Evolutionary conservation across 1,284 basidiomycete species (phyloP), one percentile per base, ranked within the genome.

Genomic region (Schizophyllum amplum): DNA sequence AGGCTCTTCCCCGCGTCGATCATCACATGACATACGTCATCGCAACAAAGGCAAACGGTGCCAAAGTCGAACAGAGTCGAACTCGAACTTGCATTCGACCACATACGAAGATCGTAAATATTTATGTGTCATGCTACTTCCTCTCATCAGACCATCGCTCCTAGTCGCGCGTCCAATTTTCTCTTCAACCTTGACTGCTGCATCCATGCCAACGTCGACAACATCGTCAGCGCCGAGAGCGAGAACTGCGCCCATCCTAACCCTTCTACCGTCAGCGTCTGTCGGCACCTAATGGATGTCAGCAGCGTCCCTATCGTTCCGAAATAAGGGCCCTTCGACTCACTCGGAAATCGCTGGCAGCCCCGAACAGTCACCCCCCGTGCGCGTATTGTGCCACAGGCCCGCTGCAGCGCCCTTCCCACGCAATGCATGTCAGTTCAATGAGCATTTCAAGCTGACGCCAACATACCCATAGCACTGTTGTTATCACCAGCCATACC

Each of bases 201-300:
- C 62, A 86, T 70, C 86, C 87, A 90, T 60, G 82, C 62, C 60
- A 82, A 76, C 13, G 87, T 86, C 26, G 76, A 73, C 5, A 77
- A 54, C 52, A 87, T 67, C 9, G 84, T 82, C 57, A 84, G 55
- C n/a, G 76, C 60, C 61, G 82, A 85, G n/a, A 90, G 67, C n/a
- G 75, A 77, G 60, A 88, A 83, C 61, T 87, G 84, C 53, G 83
- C 80, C 87, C 87, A 90, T 5, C 86, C 86, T 23, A 90, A 66
- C 1, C 83, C 83, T 68, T 86, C 84, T 13, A 87, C 82, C 6
- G 86, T 86, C 59, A 89, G 70, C 2, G 79, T 79, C 67, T 89
- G 82, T 61, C 84, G 76, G 68, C 87, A 90, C 62, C 83, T 86
- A 64, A 60, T 57, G 57, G 17, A 17, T 62, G 27, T 52, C 61